Conservation (phyloP, 148 eudicot species). For the Fagopyrum homotropicum region DNA sequence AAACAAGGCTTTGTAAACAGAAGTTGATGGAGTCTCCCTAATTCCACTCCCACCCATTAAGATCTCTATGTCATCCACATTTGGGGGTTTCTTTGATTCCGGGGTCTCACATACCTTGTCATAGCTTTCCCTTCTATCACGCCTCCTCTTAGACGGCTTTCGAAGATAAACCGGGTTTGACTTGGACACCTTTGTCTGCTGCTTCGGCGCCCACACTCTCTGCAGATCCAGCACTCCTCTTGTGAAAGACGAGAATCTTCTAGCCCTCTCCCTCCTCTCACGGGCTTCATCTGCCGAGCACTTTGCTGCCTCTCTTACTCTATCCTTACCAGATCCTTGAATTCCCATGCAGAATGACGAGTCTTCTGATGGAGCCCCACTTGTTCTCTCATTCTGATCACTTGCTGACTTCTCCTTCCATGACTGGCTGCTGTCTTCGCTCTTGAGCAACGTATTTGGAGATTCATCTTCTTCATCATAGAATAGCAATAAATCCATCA, state of each 20-base stretch:
- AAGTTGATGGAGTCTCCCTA: conserved; percentile 22
- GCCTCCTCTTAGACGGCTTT: conserved; percentile 45
- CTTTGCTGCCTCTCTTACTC: conserved; percentile 16
- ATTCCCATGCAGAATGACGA: conserved; percentile 30
- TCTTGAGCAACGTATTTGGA: conserved; percentile 52
- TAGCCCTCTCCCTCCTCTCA: conserved; percentile 64
- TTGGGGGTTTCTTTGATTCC: conserved; percentile 30
- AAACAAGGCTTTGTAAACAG: conserved; percentile 67
- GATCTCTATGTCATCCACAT: conserved; percentile 8
- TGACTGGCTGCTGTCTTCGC: conserved; percentile 92
- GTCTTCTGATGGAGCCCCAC: conserved; percentile 47
- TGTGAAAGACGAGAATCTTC: conserved; percentile 50
- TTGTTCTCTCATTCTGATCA: conserved; percentile 31
- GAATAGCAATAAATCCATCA: conserved; percentile 76
- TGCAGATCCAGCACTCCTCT: conserved; percentile 70
- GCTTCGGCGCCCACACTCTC: conserved; percentile 95
- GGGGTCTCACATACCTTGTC: conserved; percentile 85
- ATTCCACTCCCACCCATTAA: background rate
- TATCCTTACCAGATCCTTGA: conserved; percentile 19
- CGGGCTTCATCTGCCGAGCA: conserved; percentile 58
- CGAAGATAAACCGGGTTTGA: conserved; percentile 29
- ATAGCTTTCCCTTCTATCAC: conserved; percentile 28
- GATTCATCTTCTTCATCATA: conserved; percentile 69
- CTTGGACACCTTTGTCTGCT: conserved; percentile 34
- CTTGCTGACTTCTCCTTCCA: conserved; percentile 33